Evolutionary conservation across 169 alveolate species (phyloP).

Genomic region (Cryptosporidium meleagridis): DNA sequence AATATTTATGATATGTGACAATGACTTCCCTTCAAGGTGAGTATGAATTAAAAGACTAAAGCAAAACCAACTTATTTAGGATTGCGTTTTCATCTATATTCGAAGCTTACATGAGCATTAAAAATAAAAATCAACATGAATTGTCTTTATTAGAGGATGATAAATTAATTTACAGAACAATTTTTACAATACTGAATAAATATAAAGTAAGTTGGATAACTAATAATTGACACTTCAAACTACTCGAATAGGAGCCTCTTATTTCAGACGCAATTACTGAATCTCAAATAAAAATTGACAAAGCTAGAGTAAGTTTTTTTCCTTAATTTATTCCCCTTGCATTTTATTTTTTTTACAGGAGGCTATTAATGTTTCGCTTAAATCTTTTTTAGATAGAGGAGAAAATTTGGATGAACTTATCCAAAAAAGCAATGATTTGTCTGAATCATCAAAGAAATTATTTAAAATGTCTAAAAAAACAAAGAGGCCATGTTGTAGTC

Average conservation of each 20-base stretch:
- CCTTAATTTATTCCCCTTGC: neutral
- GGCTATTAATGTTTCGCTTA: slow-evolving; percentile 41
- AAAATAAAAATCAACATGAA: neutral
- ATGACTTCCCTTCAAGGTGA: slow-evolving; percentile 62
- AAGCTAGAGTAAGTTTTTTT: slow-evolving; percentile 47
- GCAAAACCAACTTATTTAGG: neutral
- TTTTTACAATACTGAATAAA: neutral
- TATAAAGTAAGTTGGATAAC: slow-evolving; percentile 40
- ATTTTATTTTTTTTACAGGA: slow-evolving; percentile 4
- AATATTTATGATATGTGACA: slow-evolving; percentile 35
- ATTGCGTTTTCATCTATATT: slow-evolving; percentile 54
- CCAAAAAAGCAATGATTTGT: slow-evolving; percentile 66
- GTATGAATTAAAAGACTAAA: neutral
- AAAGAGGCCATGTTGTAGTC: slow-evolving; percentile 61
- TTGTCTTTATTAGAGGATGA: neutral
- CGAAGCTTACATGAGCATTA: slow-evolving; percentile 7
- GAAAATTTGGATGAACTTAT: slow-evolving; percentile 67
- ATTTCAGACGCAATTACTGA: slow-evolving; percentile 26
- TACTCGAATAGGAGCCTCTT: slow-evolving; percentile 14
- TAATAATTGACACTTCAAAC: too few relatives aligned
- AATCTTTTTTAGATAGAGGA: slow-evolving; percentile 59
- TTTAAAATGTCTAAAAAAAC: slow-evolving; percentile 63
- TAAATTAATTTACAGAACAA: neutral
- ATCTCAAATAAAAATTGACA: slow-evolving; percentile 58
- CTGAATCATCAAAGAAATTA: slow-evolving; percentile 52